Evolutionary conservation across 2,329 filamentous ascomycete genomes (phyloP), one percentile per base, ranked within the genome.

Genomic region (Clonostachys rosea): DNA sequence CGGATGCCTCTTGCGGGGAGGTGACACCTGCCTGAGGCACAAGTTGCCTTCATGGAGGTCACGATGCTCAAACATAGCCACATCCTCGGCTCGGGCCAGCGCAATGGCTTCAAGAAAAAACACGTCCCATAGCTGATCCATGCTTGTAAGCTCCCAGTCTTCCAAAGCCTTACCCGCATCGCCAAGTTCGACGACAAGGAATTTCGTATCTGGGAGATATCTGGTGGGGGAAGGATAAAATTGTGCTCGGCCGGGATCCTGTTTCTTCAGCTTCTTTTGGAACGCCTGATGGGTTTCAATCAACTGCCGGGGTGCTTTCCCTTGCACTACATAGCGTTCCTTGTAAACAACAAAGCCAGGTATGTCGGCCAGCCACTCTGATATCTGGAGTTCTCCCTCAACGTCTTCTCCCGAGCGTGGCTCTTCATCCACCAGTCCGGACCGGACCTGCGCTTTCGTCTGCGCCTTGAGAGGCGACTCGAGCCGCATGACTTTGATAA

Each of bases 321-420:
- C 82, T 54, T 73, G 66, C 2, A 84, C 76, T 33, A 84, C 63
- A 48, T 84, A 83, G 8, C 78, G 70, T 57, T 83, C 80, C 60
- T 85, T 86, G 66, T 84, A 85, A 16, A 81, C 71, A 34, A 84
- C 80, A 50, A 84, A 86, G 0, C 82, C 82, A 0, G 81, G 81
- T 12, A 85, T 76, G 50, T 82, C 80, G 16, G 81, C 79, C 16
- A 86, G 66, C 67, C 76, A 78, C 58, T 86, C 81, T 3, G 82
- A 84, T 42, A 86, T 84, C 43, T 73, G 69, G 18, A 86, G 67
- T 56, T 86, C 82, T 20, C 79, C 79, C 4, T 73, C 64, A 33
- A 85, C 67, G 55, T 80, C 77, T 2, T 70, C 68, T 49, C 78
- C 75, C 3, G 66, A 63, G 48, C 80, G 79, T 0, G 79, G 76